These are phyloP conservation scores for Hymenoscyphus fraxineus DNA, from an alignment of 2,329 filamentous ascomycete species.

Conservation along the genomic window DNA sequence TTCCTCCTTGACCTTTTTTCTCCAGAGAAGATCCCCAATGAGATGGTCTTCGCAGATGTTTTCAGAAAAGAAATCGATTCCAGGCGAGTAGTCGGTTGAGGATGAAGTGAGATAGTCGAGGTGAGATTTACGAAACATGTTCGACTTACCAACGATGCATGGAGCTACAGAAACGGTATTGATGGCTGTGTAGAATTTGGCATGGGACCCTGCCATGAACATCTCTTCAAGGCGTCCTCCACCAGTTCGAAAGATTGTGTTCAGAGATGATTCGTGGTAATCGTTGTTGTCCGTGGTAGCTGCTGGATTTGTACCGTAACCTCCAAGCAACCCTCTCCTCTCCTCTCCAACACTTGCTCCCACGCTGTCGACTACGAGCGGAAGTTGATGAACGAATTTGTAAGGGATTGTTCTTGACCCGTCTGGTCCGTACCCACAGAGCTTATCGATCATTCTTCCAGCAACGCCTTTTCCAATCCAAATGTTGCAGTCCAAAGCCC, in stretches of 20 bases:
- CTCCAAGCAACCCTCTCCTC: constrained; percentile 21
- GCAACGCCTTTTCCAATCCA: constrained; percentile 80
- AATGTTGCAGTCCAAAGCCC: constrained; percentile 95
- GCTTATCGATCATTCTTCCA: constrained; percentile 82
- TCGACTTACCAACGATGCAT: constrained; percentile 94
- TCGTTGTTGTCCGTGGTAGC: constrained; percentile 35
- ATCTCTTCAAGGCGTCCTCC: constrained; percentile 89
- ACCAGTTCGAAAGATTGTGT: constrained; percentile 40
- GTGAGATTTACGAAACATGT: constrained; percentile 95
- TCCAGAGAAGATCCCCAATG: constrained; percentile 90
- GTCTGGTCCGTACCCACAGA: constrained; percentile 63
- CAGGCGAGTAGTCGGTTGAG: constrained; percentile 47
- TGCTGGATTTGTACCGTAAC: constrained; percentile 26
- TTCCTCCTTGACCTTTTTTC: constrained; percentile 53
- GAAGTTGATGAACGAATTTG: constrained; percentile 95
- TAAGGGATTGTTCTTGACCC: constrained; percentile 54
- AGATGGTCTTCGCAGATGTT: constrained; percentile 98
- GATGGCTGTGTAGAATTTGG: constrained; percentile 97
- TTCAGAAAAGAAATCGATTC: constrained; percentile 88
- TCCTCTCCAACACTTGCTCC: constrained; percentile 32
- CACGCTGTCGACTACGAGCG: constrained; percentile 76
- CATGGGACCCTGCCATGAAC: constrained; percentile 90
- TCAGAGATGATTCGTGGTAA: constrained; percentile 18
- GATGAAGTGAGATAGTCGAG: constrained; percentile 66
- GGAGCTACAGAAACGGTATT: constrained; percentile 88